Conservation (phyloP, 257 asterid genomes). For the Marsdenia floribunda region DNA sequence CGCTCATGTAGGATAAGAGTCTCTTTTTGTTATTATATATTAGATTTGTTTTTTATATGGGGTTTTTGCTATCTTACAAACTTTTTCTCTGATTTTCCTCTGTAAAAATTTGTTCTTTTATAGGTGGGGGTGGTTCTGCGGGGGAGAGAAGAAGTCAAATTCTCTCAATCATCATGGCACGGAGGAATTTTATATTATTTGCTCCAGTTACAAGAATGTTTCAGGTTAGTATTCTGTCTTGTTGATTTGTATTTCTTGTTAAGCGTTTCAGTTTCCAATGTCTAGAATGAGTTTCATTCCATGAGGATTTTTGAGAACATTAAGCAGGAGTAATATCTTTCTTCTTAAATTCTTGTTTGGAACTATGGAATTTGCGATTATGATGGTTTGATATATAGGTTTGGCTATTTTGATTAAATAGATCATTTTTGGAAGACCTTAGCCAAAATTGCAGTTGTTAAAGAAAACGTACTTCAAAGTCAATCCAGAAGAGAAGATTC, state of each 20-base stretch:
- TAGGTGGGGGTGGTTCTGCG: not conserved
- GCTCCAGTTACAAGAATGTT: slow-evolving; percentile 48
- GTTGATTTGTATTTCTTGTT: not conserved
- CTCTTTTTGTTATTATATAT: not conserved
- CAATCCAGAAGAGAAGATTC: not conserved
- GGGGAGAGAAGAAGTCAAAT: not conserved
- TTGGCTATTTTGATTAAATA: not conserved
- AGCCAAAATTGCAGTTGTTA: not conserved
- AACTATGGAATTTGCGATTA: not conserved
- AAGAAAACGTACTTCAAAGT: not conserved
- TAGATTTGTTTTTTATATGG: not conserved
- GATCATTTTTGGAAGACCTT: not conserved
- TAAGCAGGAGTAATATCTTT: not conserved
- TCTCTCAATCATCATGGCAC: slow-evolving; percentile 32
- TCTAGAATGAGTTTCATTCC: slow-evolving; percentile 3
- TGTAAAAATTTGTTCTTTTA: not conserved
- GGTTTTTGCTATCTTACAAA: not conserved
- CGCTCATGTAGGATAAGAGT: not conserved
- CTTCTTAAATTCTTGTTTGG: not conserved
- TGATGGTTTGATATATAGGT: too few relatives aligned
- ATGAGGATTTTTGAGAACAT: not conserved
- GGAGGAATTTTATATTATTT: slow-evolving; percentile 41
- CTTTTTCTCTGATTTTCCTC: not conserved
- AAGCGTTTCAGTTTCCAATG: not conserved
- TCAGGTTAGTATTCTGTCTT: slow-evolving; percentile 44